Percentiles rank a stretch among this genome's conserved stretches.
Conservation (phyloP, 2,329 filamentous ascomycete species). For the Phaeosphaeria sp. region DNA sequence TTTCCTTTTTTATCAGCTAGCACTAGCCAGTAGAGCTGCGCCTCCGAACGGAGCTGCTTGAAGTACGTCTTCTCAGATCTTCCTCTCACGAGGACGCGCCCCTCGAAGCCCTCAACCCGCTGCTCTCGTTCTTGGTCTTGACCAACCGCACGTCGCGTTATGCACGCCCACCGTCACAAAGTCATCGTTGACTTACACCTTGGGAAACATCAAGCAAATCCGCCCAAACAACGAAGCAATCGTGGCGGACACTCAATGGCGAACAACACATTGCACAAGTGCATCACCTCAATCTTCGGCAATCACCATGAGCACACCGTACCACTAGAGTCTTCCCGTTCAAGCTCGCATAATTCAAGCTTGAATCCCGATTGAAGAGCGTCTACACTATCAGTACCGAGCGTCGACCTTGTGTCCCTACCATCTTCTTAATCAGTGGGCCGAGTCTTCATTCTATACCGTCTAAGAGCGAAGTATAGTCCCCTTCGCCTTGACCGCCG, state of each 20-base stretch:
- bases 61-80: constrained; percentile 56
- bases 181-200: constrained; percentile 17
- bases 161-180: constrained; percentile 19
- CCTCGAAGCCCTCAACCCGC: constrained; percentile 38
- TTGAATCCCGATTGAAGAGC: constrained; percentile 20
- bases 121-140: constrained; percentile 22
- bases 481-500: constrained; percentile 11
- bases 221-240: constrained; percentile 12
- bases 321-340: constrained; percentile 6
- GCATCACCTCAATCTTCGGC: constrained; percentile 36
- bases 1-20: background rate
- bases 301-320: constrained; percentile 9
- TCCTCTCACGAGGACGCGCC: constrained; percentile 55
- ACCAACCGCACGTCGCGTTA: constrained; percentile 18
- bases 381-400: constrained; percentile 31
- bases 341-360: constrained; percentile 29
- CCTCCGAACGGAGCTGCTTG: constrained; percentile 32
- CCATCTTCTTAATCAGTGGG: constrained; percentile 42
- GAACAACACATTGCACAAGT: constrained; percentile 34
- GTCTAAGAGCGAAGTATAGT: constrained; percentile 11
- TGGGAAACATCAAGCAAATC: constrained; percentile 5
- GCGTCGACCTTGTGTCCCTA: constrained; percentile 42
- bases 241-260: constrained; percentile 21
- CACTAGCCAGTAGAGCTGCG: constrained; percentile 1
- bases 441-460: constrained; percentile 35